These are phyloP conservation scores for Dipteronia dyeriana DNA, from an alignment of 345 rosid species.

Conservation along the genomic window DNA sequence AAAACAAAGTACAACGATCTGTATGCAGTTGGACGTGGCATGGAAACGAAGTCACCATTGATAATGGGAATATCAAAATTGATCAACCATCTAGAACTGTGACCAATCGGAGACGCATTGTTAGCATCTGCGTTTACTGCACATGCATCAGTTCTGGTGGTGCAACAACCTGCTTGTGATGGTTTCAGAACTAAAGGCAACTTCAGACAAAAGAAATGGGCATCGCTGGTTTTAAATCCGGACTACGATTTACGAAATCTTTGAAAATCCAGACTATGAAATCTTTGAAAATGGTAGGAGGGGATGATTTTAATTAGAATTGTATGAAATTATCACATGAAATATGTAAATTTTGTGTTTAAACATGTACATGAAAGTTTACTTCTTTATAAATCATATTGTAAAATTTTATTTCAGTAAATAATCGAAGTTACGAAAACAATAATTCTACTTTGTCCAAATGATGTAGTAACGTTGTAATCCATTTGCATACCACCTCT, in stretches of 20 bases:
- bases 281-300: not conserved
- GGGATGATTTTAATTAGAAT: too few relatives aligned
- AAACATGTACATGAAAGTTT: too few relatives aligned
- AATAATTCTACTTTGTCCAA: too few relatives aligned
- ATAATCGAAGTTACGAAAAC: too few relatives aligned
- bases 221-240: constrained; percentile 6
- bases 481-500: too few relatives aligned
- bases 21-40: constrained; percentile 36
- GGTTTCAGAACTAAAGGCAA: not conserved
- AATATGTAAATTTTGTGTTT: too few relatives aligned
- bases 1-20: constrained; percentile 18
- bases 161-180: constrained; percentile 27
- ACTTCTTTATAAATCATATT: too few relatives aligned
- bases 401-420: too few relatives aligned
- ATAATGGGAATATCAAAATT: constrained; percentile 29
- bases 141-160: constrained; percentile 32
- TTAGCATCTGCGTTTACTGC: constrained; percentile 21
- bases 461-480: too few relatives aligned
- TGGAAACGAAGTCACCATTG: constrained; percentile 14
- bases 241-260: not conserved
- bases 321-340: too few relatives aligned
- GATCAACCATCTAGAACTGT: constrained; percentile 33
- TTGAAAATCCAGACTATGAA: too few relatives aligned
- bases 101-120: constrained; percentile 34
- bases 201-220: not conserved